phyloP scores from a whole-genome alignment of 805 yeast genomes.

The Suhomyces emberorum region DNA sequence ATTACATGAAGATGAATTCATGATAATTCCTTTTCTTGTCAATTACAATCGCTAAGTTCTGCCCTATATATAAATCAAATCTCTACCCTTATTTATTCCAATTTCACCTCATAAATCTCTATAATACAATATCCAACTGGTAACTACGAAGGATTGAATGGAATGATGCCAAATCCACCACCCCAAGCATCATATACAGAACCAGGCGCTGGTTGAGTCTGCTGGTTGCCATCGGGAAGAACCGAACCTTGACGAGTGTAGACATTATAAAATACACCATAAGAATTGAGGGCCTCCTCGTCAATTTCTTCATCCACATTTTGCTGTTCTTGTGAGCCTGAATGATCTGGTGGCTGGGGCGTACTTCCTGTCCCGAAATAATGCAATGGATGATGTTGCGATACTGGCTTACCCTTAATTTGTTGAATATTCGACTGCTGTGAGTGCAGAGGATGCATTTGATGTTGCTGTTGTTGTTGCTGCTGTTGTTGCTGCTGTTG shows the following conservation, averaged over 20 bases:
- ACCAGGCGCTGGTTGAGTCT: conserved; percentile 6
- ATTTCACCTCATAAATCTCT: not conserved
- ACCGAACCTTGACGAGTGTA: conserved; percentile 33
- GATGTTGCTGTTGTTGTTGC: too few species aligned
- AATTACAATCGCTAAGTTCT: too few species aligned
- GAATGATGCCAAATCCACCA: conserved; percentile 37
- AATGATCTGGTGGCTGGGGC: conserved; percentile 1
- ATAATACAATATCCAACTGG: not conserved
- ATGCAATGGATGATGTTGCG: conserved; percentile 55
- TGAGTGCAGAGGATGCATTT: too few species aligned
- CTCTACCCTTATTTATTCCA: not conserved
- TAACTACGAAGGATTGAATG: conserved; percentile 34
- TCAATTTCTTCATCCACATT: conserved; percentile 28
- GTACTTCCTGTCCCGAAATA: conserved; percentile 1
- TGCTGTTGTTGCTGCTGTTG: conserved; percentile 3
- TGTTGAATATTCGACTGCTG: too few species aligned
- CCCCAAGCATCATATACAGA: conserved; percentile 30
- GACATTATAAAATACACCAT: conserved; percentile 37
- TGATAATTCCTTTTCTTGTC: not conserved
- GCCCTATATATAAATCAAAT: too few species aligned
- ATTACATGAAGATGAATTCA: too few species aligned
- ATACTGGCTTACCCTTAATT: conserved; percentile 36
- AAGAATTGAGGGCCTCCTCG: conserved; percentile 32
- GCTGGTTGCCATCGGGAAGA: conserved; percentile 15
- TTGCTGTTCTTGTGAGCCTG: not conserved